Evolutionary conservation across 2,329 filamentous ascomycete genomes (phyloP), one percentile per base, ranked within the genome.

Genomic region (Aspergillaceae sp.): DNA sequence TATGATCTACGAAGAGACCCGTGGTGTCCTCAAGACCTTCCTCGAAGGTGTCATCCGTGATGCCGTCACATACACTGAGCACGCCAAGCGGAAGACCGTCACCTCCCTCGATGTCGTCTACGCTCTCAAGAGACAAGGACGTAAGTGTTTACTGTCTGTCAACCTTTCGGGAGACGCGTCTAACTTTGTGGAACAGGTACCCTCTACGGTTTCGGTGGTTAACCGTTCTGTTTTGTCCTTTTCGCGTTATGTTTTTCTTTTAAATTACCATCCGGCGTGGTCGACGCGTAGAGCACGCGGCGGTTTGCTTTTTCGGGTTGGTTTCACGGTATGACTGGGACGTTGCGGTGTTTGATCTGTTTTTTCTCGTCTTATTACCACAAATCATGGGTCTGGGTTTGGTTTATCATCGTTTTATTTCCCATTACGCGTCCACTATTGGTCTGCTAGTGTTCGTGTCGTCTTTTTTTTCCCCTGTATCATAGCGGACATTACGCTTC

Each of bases 131-230:
- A 69, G 77, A 67, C 77, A 80, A 74, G 77, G 77, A 65, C 76
- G 77, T 70, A 61, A 56, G 61, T 59, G 19, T 51, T 40, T 46
- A 27, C 38, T 48, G 29, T 26, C 44, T 34, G 2, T 27, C 19
- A 7, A 30, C 6, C 27, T 32, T 2, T 40, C 26, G 3, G 9
- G 19, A 2, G 7, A 49, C 30, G 28, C 19, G 38, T 42, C 33
- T 51, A 19, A 10, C 30, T 19, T 29, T 9, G 48, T 19, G 1
- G 19, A 1, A 38, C 48, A 68, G 65, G 84, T 65, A 86, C 86
- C 67, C 84, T 90, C 56, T 91, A 90, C 78, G 86, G 86, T 76
- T 90, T 90, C 79, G 86, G 86, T 79, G 86, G 86, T 79, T 91
- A 86, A 82, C 63, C 63, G 48, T 46, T 51, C 58, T 53, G 53